These are phyloP conservation scores for Pinus tabuliformis DNA, from an alignment of 75 land plant genomes.

Conservation along the genomic window DNA sequence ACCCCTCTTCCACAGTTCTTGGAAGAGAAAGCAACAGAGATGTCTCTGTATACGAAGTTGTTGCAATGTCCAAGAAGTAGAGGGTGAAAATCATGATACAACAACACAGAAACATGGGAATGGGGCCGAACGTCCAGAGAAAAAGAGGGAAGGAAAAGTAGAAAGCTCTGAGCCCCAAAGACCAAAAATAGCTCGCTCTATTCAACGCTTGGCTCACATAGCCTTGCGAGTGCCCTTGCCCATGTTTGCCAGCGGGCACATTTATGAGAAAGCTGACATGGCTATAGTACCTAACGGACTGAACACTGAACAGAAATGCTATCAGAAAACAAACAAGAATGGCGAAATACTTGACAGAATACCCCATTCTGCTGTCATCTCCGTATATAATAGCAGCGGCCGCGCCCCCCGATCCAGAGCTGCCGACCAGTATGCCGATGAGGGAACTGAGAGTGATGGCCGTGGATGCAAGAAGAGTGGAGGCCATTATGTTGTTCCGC, in stretches of 20 bases:
- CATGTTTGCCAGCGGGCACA: constrained; percentile 36
- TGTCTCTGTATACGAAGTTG: no score
- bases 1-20: no score
- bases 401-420: constrained; percentile 5
- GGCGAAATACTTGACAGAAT: constrained; percentile 52
- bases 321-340: constrained; percentile 66
- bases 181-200: constrained; percentile 72
- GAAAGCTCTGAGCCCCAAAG: constrained; percentile 61
- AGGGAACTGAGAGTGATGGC: constrained; percentile 79
- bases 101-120: constrained; percentile 61
- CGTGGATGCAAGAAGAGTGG: constrained; percentile 69
- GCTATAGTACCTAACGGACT: constrained; percentile 75
- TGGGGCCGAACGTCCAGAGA: constrained; percentile 85
- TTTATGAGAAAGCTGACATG: constrained; percentile 81
- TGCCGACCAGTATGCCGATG: constrained; percentile 66
- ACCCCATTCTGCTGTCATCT: constrained; percentile 21
- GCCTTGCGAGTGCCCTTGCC: constrained; percentile 8
- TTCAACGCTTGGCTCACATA: constrained; percentile 45
- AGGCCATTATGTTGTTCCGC: constrained; percentile 90
- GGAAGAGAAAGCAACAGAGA: no score
- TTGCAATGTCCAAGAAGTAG: constrained; percentile 29
- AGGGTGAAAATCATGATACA: constrained; percentile 44
- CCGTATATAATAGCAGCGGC: constrained; percentile 35
- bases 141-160: constrained; percentile 82
- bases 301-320: constrained; percentile 67